Percentiles rank a stretch among this genome's conserved stretches.
phyloP scores from a whole-genome alignment of 2,329 filamentous ascomycete species.

The Fusarium multiceps region DNA sequence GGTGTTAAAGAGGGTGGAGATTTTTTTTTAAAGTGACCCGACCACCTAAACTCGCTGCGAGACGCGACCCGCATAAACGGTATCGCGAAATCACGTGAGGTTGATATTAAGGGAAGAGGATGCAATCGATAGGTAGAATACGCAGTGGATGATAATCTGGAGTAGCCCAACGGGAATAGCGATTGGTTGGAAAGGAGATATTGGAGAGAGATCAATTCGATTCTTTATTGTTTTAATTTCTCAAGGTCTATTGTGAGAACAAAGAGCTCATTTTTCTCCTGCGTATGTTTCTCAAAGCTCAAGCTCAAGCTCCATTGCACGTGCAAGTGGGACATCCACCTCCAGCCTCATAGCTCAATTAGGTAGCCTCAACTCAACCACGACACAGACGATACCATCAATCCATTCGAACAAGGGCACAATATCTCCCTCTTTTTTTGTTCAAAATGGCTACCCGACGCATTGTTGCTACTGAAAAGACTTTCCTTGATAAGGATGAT shows the following conservation, averaged over 20 bases:
- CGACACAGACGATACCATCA: slow-evolving; percentile 6
- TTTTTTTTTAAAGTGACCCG: slow-evolving; percentile 25
- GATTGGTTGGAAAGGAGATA: background rate
- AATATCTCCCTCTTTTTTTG: background rate
- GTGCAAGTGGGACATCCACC: slow-evolving; percentile 41
- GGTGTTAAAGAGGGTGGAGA: slow-evolving; percentile 27
- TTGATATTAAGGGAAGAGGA: background rate
- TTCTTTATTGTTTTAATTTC: background rate
- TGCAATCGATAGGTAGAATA: background rate
- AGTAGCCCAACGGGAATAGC: background rate
- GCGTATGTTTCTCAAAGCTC: slow-evolving; percentile 12
- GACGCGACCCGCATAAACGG: slow-evolving; percentile 34
- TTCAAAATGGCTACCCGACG: slow-evolving; percentile 75
- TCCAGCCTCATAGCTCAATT: slow-evolving; percentile 14
- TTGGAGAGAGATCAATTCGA: too few species aligned
- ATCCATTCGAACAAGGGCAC: background rate
- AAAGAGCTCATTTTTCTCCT: slow-evolving; percentile 15
- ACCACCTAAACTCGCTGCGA: slow-evolving; percentile 7
- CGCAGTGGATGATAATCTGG: background rate
- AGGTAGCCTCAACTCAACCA: slow-evolving; percentile 23
- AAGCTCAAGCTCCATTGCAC: slow-evolving; percentile 24
- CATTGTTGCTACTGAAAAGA: slow-evolving; percentile 73
- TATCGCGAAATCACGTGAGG: slow-evolving; percentile 46
- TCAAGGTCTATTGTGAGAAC: background rate
- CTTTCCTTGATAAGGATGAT: slow-evolving; percentile 70